A percentile compares a stretch with the other conserved stretches of the same genome.
Evolutionary conservation across 1,284 basidiomycete species (phyloP).

Genomic region (Heterobasidion annosum): DNA sequence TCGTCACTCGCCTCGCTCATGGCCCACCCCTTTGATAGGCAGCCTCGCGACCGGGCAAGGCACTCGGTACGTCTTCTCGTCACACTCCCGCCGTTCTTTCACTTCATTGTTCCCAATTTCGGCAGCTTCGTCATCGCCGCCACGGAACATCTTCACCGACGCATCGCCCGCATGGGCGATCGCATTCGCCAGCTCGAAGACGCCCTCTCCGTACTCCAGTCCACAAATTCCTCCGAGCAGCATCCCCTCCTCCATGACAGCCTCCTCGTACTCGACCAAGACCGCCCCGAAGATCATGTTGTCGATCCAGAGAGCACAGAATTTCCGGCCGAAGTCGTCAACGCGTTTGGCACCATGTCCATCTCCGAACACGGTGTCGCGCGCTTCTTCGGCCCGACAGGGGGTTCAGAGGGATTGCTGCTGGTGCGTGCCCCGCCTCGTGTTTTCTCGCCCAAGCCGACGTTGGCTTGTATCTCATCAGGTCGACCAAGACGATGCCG

Average conservation of each 20-base stretch:
- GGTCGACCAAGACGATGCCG: conserved; percentile 15
- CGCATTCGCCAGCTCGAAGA: conserved; percentile 61
- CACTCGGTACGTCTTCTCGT: conserved; percentile 32
- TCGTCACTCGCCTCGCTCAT: background rate
- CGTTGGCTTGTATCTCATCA: conserved; percentile 6
- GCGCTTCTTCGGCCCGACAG: conserved; percentile 56
- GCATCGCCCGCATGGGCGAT: conserved; percentile 43
- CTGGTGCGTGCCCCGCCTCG: conserved; percentile 11
- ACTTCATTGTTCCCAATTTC: background rate
- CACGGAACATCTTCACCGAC: conserved; percentile 57
- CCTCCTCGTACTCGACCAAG: conserved; percentile 29
- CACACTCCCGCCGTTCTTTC: background rate
- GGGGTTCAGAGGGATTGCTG: conserved; percentile 40
- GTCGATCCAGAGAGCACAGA: conserved; percentile 9
- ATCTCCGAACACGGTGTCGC: conserved; percentile 52
- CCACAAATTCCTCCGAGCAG: conserved; percentile 38
- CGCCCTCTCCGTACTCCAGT: conserved; percentile 43
- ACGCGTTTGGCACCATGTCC: conserved; percentile 53
- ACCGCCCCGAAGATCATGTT: conserved; percentile 17
- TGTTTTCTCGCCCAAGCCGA: background rate
- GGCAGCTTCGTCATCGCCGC: conserved; percentile 56
- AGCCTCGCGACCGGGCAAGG: conserved; percentile 57
- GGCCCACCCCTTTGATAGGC: conserved; percentile 21
- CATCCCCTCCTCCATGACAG: conserved; percentile 55
- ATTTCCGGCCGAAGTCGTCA: conserved; percentile 18